Base-by-base conservation (phyloP, 768 basidiomycete genomes). In the Tylopilus subfusipes region DNA sequence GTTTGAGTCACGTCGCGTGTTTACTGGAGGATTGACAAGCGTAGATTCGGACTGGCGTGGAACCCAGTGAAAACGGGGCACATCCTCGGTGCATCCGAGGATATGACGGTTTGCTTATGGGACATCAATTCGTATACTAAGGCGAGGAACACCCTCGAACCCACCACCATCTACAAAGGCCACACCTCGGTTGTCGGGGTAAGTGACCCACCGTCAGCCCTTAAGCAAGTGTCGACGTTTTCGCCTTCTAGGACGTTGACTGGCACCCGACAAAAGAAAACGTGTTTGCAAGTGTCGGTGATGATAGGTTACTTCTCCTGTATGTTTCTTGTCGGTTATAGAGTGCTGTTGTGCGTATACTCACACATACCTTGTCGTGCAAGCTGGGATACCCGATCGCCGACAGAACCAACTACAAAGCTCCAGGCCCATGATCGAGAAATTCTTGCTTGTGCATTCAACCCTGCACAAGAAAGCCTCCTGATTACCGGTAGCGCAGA, bases 101-200 rank as follows among this genome's bases (percentile, higher is more conserved):
- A 98, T 70, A 92, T 87, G 78, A 97, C 95, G 0, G 84, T 98
- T 34, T 97, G 93, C 63, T 84, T 93, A 67, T 99, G 97, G 96
- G 97, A 99, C 68, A 75, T 98, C 38, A 92, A 91, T 65, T 83
- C 86, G 0, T 99, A 95, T 70, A 80, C 85, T 29, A 93, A 90
- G 67, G 78, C 78, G 39, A 90, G 86, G 58, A 77, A 78, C 11
- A 81, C 84, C 5, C 78, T 98, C n/a, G 91, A 97, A 57, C 94
- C 97, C 16, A 77, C 90, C 2, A 82, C 76, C 43, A 78, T 88
- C 22, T 99, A 90, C 76, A 81, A 82, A 61, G 96, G 94, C 0
- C 97, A 99, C 68, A 85, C 86, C 0, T 88, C 92, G 21, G 84
- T 94, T 33, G 97, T 99, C 49, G 94, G 93, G 30, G 94, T 95